Evolutionary conservation across 768 basidiomycete species (phyloP), one percentile per base, ranked within the genome.

Genomic region (Amanita muscaria): DNA sequence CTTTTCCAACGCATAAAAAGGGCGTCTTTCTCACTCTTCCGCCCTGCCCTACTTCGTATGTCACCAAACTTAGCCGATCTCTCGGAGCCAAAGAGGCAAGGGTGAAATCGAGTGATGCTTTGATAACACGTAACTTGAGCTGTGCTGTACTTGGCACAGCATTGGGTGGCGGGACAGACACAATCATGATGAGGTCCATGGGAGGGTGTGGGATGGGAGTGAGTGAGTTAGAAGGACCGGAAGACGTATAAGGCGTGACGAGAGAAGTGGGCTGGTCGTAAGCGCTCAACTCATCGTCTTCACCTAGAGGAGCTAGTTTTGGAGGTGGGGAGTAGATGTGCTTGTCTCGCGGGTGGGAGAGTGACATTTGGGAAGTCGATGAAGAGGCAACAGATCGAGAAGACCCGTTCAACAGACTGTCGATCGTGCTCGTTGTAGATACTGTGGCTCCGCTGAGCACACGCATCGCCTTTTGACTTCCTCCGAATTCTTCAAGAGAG

Each of bases 11-110:
- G 46, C 70, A 76, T 58, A 99, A 64, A 69, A 94, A 97, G 14
- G 94, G 93, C n/a, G 93, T 96, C 66, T 88, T 91, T 50, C 91
- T 73, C 27, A 98, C 85, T 44, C 72, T 68, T 0, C 92, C 92
- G 1, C 80, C 83, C 7, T 74, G 55, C 11, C 93, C 94, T 6
- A 89, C 83, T 59, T 97, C 89, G 52, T 92, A 98, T 0, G 92
- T 92, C 19, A 98, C 91, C 53, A 98, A 56, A 51, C 88, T 88
- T 48, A 99, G 56, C 3, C 96, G 77, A 56, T 97, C 96, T 54
- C 73, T 79, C 14, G 71, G 65, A 4, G 83, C 80, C 44, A 96
- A 61, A 7, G 84, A 81, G 11, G 82, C 80, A 33, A 96, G 64
- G 40, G 89, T 61, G 60, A 97, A 97, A 54, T 92, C 86, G 29